A percentile compares a stretch with the other conserved stretches of the same genome.
These are phyloP conservation scores for Moniliophthora roreri DNA, from an alignment of 1,284 basidiomycete genomes.

Conservation along the genomic window DNA sequence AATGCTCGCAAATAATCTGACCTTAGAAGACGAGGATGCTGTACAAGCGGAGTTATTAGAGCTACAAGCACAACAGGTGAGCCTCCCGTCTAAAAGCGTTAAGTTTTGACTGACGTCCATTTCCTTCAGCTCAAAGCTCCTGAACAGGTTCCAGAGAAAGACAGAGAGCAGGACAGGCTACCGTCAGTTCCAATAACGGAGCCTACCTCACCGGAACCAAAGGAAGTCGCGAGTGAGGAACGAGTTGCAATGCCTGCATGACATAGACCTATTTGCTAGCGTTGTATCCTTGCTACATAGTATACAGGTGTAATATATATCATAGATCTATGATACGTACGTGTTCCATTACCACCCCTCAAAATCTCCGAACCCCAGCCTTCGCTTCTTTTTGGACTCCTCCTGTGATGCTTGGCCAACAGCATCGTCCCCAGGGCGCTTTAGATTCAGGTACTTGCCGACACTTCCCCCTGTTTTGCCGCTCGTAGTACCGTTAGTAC, in stretches of 20 bases:
- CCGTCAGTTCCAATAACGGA: slow-evolving; percentile 46
- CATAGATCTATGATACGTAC: neutral
- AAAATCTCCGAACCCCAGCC: slow-evolving; percentile 80
- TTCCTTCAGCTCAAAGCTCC: slow-evolving; percentile 5
- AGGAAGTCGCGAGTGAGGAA: slow-evolving; percentile 19
- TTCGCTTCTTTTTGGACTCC: slow-evolving; percentile 69
- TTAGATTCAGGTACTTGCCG: slow-evolving; percentile 68
- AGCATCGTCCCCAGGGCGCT: slow-evolving; percentile 41
- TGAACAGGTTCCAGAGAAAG: slow-evolving; percentile 15
- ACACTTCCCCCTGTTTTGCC: slow-evolving; percentile 31
- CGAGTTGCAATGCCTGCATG: slow-evolving; percentile 47
- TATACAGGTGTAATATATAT: slow-evolving; percentile 11
- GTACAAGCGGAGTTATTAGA: slow-evolving; percentile 81
- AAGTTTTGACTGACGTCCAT: neutral
- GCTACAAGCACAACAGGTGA: slow-evolving; percentile 64
- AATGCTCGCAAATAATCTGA: slow-evolving; percentile 81
- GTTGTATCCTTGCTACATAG: neutral
- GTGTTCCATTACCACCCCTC: slow-evolving; percentile 55
- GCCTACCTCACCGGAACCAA: slow-evolving; percentile 27
- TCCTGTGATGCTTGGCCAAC: slow-evolving; percentile 30
- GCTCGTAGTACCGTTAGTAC: slow-evolving; percentile 22
- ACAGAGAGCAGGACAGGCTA: slow-evolving; percentile 13
- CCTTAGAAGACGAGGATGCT: slow-evolving; percentile 89
- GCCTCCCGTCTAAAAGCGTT: slow-evolving; percentile 18
- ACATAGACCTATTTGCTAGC: slow-evolving; percentile 12